phyloP scores from a whole-genome alignment of 2,329 filamentous ascomycete genomes.

The Pleomassaria siparia region DNA sequence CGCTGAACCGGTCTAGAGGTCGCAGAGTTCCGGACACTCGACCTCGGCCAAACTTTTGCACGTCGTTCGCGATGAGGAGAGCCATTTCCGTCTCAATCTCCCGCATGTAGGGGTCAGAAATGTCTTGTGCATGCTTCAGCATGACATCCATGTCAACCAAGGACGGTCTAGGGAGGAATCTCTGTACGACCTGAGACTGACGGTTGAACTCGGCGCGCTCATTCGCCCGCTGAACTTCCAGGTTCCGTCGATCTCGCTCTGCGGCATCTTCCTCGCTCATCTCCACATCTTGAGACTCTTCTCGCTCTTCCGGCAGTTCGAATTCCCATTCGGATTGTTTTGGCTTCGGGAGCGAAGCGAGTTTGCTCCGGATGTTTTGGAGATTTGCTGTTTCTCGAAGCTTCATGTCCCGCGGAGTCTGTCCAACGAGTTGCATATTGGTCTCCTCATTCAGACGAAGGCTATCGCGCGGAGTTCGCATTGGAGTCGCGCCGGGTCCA shows the following conservation, averaged over 20 bases:
- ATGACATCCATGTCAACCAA: conserved; percentile 71
- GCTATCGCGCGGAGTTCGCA: conserved; percentile 85
- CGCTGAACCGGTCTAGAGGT: conserved; percentile 66
- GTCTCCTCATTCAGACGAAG: conserved; percentile 79
- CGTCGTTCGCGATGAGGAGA: conserved; percentile 79
- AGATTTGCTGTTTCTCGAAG: conserved; percentile 69
- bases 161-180: conserved; percentile 74
- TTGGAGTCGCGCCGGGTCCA: conserved; percentile 75
- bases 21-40: conserved; percentile 65
- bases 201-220: conserved; percentile 72
- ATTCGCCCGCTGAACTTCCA: conserved; percentile 62
- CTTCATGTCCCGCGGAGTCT: conserved; percentile 76
- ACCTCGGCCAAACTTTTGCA: conserved; percentile 69
- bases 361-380: conserved; percentile 67
- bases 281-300: conserved; percentile 59
- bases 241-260: conserved; percentile 72
- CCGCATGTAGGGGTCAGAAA: conserved; percentile 65
- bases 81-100: conserved; percentile 78
- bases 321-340: conserved; percentile 95
- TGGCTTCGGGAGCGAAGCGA: conserved; percentile 86
- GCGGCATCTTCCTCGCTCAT: conserved; percentile 68
- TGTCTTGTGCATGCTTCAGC: conserved; percentile 61
- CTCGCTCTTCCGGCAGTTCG: conserved; percentile 81
- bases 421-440: conserved; percentile 66
- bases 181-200: conserved; percentile 90